A percentile compares a stretch with the other conserved stretches of the same genome.
These are phyloP conservation scores for Fusarium sacchari DNA, from an alignment of 2,329 filamentous ascomycete genomes.

Conservation along the genomic window DNA sequence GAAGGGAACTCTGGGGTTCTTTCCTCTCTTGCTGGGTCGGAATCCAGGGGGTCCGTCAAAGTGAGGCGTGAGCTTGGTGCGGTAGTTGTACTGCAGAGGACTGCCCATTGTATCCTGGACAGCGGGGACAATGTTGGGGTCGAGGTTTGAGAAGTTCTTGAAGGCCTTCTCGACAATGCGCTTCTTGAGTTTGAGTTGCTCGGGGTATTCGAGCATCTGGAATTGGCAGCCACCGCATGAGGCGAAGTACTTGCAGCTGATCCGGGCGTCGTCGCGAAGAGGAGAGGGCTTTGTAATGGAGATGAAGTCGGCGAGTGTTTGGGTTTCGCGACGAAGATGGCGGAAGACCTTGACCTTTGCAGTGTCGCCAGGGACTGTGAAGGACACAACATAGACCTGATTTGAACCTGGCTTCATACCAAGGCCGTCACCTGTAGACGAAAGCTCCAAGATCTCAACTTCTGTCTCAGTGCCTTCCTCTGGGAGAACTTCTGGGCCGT, in stretches of 20 bases:
- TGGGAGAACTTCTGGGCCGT: conserved; percentile 60
- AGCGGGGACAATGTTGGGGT: conserved; percentile 76
- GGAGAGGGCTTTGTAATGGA: conserved; percentile 78
- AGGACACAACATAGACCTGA: conserved; percentile 86
- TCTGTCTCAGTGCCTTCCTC: conserved; percentile 80
- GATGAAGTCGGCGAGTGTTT: conserved; percentile 84
- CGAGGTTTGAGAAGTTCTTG: conserved; percentile 86
- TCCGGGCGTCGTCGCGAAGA: conserved; percentile 78
- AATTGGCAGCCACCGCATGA: conserved; percentile 94
- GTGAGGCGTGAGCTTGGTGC: conserved; percentile 96
- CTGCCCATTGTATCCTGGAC: conserved; percentile 89
- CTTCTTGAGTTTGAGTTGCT: conserved; percentile 87
- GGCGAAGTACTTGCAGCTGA: conserved; percentile 87
- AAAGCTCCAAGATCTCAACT: conserved; percentile 82
- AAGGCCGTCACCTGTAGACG: conserved; percentile 92
- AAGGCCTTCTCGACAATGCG: conserved; percentile 91
- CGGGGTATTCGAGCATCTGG: conserved; percentile 91
- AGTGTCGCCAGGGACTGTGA: conserved; percentile 84
- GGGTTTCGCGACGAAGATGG: conserved; percentile 71
- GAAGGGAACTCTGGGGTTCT: conserved; percentile 61
- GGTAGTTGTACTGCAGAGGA: conserved; percentile 90
- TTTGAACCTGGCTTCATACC: conserved; percentile 73
- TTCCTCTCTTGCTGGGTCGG: conserved; percentile 60
- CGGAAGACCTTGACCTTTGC: conserved; percentile 82
- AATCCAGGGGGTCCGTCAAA: conserved; percentile 80